phyloP scores from a whole-genome alignment of 2,329 filamentous ascomycete genomes.

The Trichoderma cornu-damae region DNA sequence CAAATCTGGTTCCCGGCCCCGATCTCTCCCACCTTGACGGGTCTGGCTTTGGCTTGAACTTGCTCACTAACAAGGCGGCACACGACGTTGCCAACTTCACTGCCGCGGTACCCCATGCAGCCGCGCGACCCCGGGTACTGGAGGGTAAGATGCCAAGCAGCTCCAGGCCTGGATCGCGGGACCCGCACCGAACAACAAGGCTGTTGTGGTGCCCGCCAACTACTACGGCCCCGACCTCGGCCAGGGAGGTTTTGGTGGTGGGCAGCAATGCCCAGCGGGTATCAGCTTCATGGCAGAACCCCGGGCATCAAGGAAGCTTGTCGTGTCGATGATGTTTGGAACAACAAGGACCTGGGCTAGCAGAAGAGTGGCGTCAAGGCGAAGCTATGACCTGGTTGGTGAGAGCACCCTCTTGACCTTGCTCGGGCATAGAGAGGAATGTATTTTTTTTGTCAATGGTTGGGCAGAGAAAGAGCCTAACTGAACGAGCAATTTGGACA shows the following conservation, averaged over 20 bases:
- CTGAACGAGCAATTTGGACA: not conserved
- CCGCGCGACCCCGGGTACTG: conserved; percentile 22
- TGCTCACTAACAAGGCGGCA: conserved; percentile 20
- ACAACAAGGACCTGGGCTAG: conserved; percentile 17
- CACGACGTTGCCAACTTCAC: conserved; percentile 21
- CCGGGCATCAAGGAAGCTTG: conserved; percentile 18
- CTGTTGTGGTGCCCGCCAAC: conserved; percentile 22
- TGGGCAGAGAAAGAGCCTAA: not conserved
- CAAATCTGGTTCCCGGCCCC: conserved; percentile 21
- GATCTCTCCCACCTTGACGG: conserved; percentile 21
- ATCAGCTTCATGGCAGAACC: conserved; percentile 20
- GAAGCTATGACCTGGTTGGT: conserved; percentile 12
- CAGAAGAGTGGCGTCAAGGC: conserved; percentile 7
- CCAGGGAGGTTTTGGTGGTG: conserved; percentile 20
- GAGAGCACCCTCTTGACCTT: conserved; percentile 17
- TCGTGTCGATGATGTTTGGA: conserved; percentile 20
- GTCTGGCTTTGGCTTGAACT: conserved; percentile 19
- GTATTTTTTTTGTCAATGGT: not conserved
- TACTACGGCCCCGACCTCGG: conserved; percentile 23
- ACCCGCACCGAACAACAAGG: conserved; percentile 16
- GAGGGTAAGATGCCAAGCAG: conserved; percentile 21
- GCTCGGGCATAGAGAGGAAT: conserved; percentile 11
- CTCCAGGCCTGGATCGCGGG: conserved; percentile 24
- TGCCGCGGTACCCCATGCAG: conserved; percentile 21
- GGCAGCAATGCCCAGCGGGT: conserved; percentile 16